Base-by-base conservation (phyloP, 2,329 filamentous ascomycete species). In the Cladobotryum mycophilum region DNA sequence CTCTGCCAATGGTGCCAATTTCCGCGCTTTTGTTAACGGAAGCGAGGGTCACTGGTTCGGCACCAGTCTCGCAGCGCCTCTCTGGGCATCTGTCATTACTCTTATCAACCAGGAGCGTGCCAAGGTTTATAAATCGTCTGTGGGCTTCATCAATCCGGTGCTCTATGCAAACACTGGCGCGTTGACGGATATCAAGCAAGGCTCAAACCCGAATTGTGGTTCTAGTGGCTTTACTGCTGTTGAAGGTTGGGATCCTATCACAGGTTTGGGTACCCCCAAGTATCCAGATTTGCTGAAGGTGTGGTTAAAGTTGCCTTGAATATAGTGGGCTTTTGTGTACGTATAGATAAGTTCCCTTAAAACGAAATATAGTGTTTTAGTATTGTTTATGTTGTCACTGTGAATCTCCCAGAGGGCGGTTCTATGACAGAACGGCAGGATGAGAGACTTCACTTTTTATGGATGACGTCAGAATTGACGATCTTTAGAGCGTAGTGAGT, bases 1-100 rank as follows among this genome's bases (percentile, higher is more conserved):
- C 5, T 60, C 63, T 5, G 66, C 66, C 2, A 69, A 82, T 48
- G 69, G 78, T 2, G 74, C 74, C 15, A 79, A 84, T 62, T 79
- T 78, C 44, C 40, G 40, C 18, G 45, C 52, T 7, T 47, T 52
- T 25, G 37, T 41, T 2, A 50, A 53, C 20, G 44, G 22, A 18
- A 33, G 5, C 4, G 41, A 50, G 3, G 45, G 30, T 8, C 41
- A 45, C 33, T 46, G 51, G 48, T 54, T 47, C 20, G 60, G 60
- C 1, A 61, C 60, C 8, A 55, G 52, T 22, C 36, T 54, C 13
- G 48, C 59, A 8, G 49, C 58, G 2, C 60, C 60, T 13, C 46
- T 60, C 20, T 55, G 56, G 48, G 57, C 56, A 13, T 49, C 54
- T 36, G 41, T 62, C 36, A 51, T 62, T 8, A 56, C 54, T 0